A percentile compares a stretch with the other conserved stretches of the same genome.
These are phyloP conservation scores for Kuraishia floccosa DNA, from an alignment of 805 yeast species.

Conservation along the genomic window DNA sequence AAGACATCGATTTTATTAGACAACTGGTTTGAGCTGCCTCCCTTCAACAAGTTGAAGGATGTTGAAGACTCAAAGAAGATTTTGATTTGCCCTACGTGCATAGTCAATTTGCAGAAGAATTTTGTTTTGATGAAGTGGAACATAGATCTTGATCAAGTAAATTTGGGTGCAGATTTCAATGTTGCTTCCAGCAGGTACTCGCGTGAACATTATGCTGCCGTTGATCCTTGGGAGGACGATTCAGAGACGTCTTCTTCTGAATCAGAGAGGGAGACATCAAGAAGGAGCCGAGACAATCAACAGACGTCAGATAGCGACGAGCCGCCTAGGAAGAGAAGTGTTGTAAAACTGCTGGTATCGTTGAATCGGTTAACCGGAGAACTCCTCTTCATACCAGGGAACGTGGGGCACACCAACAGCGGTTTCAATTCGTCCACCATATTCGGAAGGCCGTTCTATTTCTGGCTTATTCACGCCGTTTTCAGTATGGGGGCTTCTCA, in stretches of 20 bases:
- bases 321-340: conserved; percentile 10
- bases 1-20: conserved; percentile 17
- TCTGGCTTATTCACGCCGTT: not conserved
- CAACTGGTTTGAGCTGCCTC: conserved; percentile 24
- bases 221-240: too few relatives aligned
- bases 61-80: conserved; percentile 19
- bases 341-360: conserved; percentile 13
- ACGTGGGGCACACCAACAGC: too few relatives aligned
- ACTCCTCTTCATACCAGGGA: conserved; percentile 18
- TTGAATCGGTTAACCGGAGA: conserved; percentile 22
- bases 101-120: conserved; percentile 14
- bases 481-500: too few relatives aligned
- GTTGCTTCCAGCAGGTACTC: too few relatives aligned
- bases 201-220: too few relatives aligned
- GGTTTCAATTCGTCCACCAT: not conserved
- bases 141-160: conserved; percentile 18
- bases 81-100: conserved; percentile 16
- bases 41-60: conserved; percentile 19
- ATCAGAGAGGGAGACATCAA: too few relatives aligned
- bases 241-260: too few relatives aligned
- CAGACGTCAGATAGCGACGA: too few relatives aligned
- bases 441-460: not conserved
- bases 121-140: conserved; percentile 17
- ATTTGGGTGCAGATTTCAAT: too few relatives aligned
- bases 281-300: too few relatives aligned